Evolutionary conservation across 495 filamentous ascomycete genomes (phyloP).

Genomic region (Annulohypoxylon nitens): DNA sequence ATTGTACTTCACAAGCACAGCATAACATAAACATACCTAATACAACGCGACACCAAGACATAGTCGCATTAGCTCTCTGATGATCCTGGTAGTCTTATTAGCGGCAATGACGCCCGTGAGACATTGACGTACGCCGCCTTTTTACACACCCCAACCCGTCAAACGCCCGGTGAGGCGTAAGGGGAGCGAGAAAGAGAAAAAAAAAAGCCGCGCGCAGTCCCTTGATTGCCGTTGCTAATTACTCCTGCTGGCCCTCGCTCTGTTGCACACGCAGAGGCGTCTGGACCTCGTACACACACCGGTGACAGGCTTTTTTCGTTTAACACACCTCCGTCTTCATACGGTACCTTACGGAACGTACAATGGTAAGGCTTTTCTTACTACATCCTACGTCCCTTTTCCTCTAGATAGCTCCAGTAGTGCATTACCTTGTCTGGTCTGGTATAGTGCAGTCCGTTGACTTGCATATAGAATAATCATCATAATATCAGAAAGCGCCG

Average conservation of each 20-base stretch:
- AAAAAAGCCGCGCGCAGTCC: slow-evolving; percentile 41
- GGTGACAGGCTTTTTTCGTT: slow-evolving; percentile 52
- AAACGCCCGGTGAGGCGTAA: slow-evolving; percentile 50
- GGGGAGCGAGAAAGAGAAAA: not conserved
- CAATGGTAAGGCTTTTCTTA: slow-evolving; percentile 63
- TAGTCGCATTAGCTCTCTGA: slow-evolving; percentile 46
- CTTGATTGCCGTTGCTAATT: slow-evolving; percentile 19
- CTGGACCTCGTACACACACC: slow-evolving; percentile 38
- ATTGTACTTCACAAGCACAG: slow-evolving; percentile 32
- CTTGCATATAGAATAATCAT: slow-evolving; percentile 61
- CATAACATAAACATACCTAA: slow-evolving; percentile 35
- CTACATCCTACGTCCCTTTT: slow-evolving; percentile 45
- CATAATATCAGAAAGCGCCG: slow-evolving; percentile 63
- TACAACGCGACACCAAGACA: slow-evolving; percentile 46
- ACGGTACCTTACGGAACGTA: slow-evolving; percentile 46
- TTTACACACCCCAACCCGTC: slow-evolving; percentile 50
- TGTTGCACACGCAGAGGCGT: slow-evolving; percentile 41
- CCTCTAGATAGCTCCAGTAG: slow-evolving; percentile 48
- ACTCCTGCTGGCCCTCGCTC: slow-evolving; percentile 36
- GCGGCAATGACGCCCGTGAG: slow-evolving; percentile 53
- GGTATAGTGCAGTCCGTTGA: slow-evolving; percentile 60
- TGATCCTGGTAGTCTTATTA: slow-evolving; percentile 48
- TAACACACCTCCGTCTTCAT: slow-evolving; percentile 51
- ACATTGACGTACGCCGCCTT: slow-evolving; percentile 54
- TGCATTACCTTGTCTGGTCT: slow-evolving; percentile 43